phyloP scores from a whole-genome alignment of 108 stramenopile species.

The Mayamaea pseudoterrestris region DNA sequence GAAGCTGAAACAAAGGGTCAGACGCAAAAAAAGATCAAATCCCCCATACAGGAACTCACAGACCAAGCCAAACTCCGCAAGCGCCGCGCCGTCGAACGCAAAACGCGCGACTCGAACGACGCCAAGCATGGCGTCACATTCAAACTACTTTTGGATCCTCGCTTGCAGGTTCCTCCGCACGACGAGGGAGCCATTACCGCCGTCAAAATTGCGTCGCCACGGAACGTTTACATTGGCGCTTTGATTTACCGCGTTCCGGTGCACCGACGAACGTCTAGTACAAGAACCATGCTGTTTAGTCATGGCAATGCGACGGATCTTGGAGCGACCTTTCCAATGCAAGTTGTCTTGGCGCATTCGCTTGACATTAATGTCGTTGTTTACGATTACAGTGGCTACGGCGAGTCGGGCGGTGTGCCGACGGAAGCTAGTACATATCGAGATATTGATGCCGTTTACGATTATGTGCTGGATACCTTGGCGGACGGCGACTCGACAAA shows the following conservation, averaged over 20 bases:
- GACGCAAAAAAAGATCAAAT: constrained; percentile 28
- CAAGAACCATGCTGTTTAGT: constrained; percentile 61
- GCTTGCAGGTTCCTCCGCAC: constrained; percentile 24
- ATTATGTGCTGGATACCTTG: constrained; percentile 42
- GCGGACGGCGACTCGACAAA: constrained; percentile 20
- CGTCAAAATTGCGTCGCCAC: constrained; percentile 57
- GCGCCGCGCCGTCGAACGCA: constrained; percentile 45
- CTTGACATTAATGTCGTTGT: constrained; percentile 61
- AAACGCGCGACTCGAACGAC: constrained; percentile 41
- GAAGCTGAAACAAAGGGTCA: constrained; percentile 23
- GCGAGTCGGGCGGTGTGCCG: constrained; percentile 66
- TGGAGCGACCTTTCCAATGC: constrained; percentile 70
- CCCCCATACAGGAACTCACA: constrained; percentile 48
- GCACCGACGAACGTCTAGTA: constrained; percentile 18
- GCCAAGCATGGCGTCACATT: constrained; percentile 40
- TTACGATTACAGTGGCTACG: constrained; percentile 86
- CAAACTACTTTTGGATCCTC: constrained; percentile 32
- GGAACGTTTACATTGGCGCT: constrained; percentile 37
- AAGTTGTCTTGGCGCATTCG: constrained; percentile 44
- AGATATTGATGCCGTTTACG: constrained; percentile 73
- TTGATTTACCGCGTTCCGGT: constrained; percentile 44
- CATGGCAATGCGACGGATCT: constrained; percentile 88
- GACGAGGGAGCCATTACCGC: constrained; percentile 26
- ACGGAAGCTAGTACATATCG: constrained; percentile 70
- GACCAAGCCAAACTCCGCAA: constrained; percentile 47